Evolutionary conservation across 31 red algal species (phyloP).

Genomic region (Asparagopsis taxiformis): DNA sequence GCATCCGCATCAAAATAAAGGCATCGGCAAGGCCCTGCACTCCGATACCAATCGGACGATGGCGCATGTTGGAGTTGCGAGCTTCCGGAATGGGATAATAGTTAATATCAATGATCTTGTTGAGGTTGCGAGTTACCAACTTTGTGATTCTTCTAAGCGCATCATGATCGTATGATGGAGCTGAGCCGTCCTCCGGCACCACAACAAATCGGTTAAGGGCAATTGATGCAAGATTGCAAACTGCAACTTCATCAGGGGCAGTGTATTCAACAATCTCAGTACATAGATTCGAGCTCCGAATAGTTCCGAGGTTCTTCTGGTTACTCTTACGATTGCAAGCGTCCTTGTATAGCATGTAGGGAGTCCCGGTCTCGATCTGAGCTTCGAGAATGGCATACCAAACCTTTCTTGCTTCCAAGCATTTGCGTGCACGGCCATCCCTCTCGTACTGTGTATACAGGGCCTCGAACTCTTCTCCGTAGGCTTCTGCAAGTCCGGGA

Average conservation of each 20-base stretch:
- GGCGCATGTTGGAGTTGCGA: conserved; percentile 52
- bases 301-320: conserved; percentile 72
- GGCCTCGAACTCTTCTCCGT: conserved; percentile 54
- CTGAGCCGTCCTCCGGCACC: too few species aligned
- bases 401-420: conserved; percentile 51
- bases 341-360: conserved; percentile 86
- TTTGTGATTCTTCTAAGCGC: conserved; percentile 35
- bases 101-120: conserved; percentile 79
- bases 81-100: conserved; percentile 73
- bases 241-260: conserved; percentile 73
- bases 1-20: conserved; percentile 71
- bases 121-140: conserved; percentile 51
- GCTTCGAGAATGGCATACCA: conserved; percentile 74
- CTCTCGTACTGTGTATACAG: conserved; percentile 58
- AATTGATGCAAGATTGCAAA: conserved; percentile 83
- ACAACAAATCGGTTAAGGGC: conserved; percentile 58
- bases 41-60: conserved; percentile 75
- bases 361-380: conserved; percentile 75
- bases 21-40: conserved; percentile 70
- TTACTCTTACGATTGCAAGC: conserved; percentile 74
- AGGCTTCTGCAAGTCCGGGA: conserved; percentile 58
- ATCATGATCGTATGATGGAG: conserved; percentile 34
- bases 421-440: conserved; percentile 44
- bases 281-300: conserved; percentile 69
- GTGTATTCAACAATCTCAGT: conserved; percentile 85